Evolutionary conservation across 257 asterid genomes (phyloP).

Genomic region (Craterostigma plantagineum): DNA sequence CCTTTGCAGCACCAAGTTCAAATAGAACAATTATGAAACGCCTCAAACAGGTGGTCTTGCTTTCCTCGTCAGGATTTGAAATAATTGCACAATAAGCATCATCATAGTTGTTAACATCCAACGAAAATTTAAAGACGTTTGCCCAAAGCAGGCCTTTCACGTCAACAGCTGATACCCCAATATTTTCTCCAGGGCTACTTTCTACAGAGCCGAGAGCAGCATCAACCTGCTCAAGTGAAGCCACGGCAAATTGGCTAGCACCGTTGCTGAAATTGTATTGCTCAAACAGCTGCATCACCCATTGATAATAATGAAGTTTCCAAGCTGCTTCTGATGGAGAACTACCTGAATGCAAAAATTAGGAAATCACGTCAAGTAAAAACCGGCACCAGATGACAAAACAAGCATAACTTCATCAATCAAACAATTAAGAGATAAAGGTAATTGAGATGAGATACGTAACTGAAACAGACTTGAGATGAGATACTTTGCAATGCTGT

Average conservation of each 20-base stretch:
- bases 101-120: conserved; percentile 53
- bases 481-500: conserved; percentile 64
- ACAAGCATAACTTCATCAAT: conserved; percentile 4
- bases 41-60: conserved; percentile 75
- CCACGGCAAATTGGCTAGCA: conserved; percentile 74
- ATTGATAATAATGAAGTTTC: conserved; percentile 85
- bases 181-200: conserved; percentile 22
- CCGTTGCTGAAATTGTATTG: conserved; percentile 69
- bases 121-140: conserved; percentile 60
- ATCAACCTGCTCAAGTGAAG: conserved; percentile 97
- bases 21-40: conserved; percentile 84
- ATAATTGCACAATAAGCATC: conserved; percentile 92
- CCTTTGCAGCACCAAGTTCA: conserved; percentile 89
- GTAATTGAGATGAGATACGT: conserved; percentile 12
- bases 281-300: conserved; percentile 98
- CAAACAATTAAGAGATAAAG: conserved; percentile 1
- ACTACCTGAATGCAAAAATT: conserved; percentile 32
- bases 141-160: conserved; percentile 88
- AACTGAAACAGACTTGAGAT: conserved; percentile 51
- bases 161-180: conserved; percentile 48
- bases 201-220: conserved; percentile 45
- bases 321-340: conserved; percentile 43
- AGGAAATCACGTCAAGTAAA: conserved; percentile 6
- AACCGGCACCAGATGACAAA: not conserved
- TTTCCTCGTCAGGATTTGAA: conserved; percentile 94